Evolutionary conservation across 495 filamentous ascomycete species (phyloP).

Genomic region (Glutinoglossum americanum): DNA sequence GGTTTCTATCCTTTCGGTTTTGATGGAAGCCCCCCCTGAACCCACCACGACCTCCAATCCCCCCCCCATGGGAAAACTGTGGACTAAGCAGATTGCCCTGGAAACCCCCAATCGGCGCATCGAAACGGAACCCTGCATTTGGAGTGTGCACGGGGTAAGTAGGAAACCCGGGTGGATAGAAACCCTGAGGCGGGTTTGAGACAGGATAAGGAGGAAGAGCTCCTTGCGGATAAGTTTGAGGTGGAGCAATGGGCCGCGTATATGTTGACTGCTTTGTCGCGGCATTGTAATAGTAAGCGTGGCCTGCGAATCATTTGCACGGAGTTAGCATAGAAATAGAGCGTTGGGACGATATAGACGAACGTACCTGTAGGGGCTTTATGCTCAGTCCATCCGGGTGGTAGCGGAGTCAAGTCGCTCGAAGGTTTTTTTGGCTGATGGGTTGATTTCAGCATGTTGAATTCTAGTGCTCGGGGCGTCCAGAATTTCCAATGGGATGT

Average conservation of each 20-base stretch:
- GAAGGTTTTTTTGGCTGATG: slow-evolving; percentile 19
- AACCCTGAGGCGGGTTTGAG: neutral
- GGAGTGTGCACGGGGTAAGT: neutral
- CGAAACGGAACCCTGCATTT: neutral
- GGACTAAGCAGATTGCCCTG: neutral
- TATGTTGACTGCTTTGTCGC: slow-evolving; percentile 77
- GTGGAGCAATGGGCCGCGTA: slow-evolving; percentile 34
- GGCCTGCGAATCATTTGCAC: slow-evolving; percentile 26
- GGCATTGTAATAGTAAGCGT: slow-evolving; percentile 78
- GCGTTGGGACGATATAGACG: neutral
- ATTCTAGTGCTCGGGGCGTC: slow-evolving; percentile 13
- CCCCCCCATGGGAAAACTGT: slow-evolving; percentile 8
- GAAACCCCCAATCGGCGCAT: neutral
- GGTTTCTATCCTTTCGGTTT: slow-evolving; percentile 22
- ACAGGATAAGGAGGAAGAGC: slow-evolving; percentile 11
- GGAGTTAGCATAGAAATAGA: neutral
- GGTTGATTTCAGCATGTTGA: slow-evolving; percentile 34
- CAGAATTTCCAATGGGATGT: neutral
- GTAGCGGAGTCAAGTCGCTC: slow-evolving; percentile 28
- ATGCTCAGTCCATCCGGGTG: slow-evolving; percentile 78
- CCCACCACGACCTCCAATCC: slow-evolving; percentile 17
- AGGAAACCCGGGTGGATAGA: slow-evolving; percentile 2
- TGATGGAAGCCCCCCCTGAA: slow-evolving; percentile 30
- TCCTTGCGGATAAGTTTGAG: neutral
- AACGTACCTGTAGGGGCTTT: slow-evolving; percentile 56